A percentile compares a stretch with the other conserved stretches of the same genome.
Evolutionary conservation across 306 rosid genomes (phyloP).

Genomic region (Rubus idaeus): DNA sequence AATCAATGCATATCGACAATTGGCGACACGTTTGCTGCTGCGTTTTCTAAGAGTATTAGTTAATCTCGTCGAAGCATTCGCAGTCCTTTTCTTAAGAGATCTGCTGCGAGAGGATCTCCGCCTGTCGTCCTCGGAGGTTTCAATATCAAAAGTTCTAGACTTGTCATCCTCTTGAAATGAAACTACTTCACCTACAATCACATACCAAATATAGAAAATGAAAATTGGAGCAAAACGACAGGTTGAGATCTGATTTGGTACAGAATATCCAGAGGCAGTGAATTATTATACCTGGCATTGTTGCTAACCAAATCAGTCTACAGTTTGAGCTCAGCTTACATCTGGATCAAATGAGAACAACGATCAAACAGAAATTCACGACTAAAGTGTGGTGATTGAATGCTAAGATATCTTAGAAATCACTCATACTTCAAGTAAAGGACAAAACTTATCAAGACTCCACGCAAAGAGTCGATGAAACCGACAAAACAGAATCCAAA

Average conservation of each 20-base stretch:
- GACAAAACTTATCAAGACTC: slow-evolving; percentile 22
- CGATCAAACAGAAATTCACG: not conserved
- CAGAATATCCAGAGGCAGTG: not conserved
- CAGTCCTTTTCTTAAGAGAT: slow-evolving; percentile 70
- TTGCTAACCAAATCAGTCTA: slow-evolving; percentile 18
- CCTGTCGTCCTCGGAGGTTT: slow-evolving; percentile 85
- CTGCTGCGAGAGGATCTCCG: slow-evolving; percentile 54
- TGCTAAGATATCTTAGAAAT: not conserved
- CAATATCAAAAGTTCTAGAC: slow-evolving; percentile 50
- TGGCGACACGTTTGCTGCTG: slow-evolving; percentile 59
- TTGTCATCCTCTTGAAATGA: slow-evolving; percentile 60
- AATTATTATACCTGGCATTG: slow-evolving; percentile 62
- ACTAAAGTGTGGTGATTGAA: not conserved
- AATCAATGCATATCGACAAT: slow-evolving; percentile 62
- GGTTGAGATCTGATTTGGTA: not conserved
- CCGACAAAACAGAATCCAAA: slow-evolving; percentile 16
- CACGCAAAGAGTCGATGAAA: slow-evolving; percentile 2
- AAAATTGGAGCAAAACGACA: not conserved
- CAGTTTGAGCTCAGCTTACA: slow-evolving; percentile 32
- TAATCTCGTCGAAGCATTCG: slow-evolving; percentile 62
- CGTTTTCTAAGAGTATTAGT: slow-evolving; percentile 63
- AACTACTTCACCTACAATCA: slow-evolving; percentile 47
- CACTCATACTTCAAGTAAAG: slow-evolving; percentile 19
- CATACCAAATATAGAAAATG: slow-evolving; percentile 6
- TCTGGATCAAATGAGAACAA: slow-evolving; percentile 42